Evolutionary conservation across 2,329 filamentous ascomycete species (phyloP).

Genomic region (Aspergillus japonicus): DNA sequence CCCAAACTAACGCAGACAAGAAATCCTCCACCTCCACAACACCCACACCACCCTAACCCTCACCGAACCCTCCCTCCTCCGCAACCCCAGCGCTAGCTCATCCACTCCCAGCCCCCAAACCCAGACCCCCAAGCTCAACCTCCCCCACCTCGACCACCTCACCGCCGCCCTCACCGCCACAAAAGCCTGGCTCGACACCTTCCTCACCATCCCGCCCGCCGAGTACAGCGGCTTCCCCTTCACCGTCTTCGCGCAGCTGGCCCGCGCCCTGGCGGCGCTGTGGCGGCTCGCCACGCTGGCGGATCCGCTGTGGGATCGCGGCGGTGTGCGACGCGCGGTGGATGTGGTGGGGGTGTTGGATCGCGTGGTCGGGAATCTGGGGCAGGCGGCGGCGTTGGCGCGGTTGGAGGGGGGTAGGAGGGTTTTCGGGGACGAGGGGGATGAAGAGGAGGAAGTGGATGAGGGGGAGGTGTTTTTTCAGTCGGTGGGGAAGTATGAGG

Average conservation of each 20-base stretch:
- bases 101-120: background rate
- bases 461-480: conserved; percentile 1
- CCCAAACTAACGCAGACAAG: background rate
- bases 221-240: conserved; percentile 9
- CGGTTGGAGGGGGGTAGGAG: background rate
- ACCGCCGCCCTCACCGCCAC: conserved; percentile 8
- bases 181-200: conserved; percentile 10
- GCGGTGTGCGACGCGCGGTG: background rate
- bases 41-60: conserved; percentile 2
- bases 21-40: conserved; percentile 11
- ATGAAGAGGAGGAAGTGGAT: background rate
- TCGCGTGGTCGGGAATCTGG: conserved; percentile 6
- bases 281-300: conserved; percentile 9
- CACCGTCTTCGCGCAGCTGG: conserved; percentile 8
- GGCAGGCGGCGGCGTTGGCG: conserved; percentile 4
- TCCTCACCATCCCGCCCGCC: conserved; percentile 7
- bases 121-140: background rate
- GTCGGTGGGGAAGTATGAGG: conserved; percentile 5
- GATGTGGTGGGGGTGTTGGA: conserved; percentile 3
- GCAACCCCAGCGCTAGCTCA: background rate
- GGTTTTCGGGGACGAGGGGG: background rate
- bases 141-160: conserved; percentile 1
- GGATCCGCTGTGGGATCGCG: conserved; percentile 7
- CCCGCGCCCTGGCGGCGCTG: conserved; percentile 5
- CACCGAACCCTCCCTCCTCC: conserved; percentile 4